Conservation (phyloP, 1,284 basidiomycete genomes). For the Trametes polyzona region DNA sequence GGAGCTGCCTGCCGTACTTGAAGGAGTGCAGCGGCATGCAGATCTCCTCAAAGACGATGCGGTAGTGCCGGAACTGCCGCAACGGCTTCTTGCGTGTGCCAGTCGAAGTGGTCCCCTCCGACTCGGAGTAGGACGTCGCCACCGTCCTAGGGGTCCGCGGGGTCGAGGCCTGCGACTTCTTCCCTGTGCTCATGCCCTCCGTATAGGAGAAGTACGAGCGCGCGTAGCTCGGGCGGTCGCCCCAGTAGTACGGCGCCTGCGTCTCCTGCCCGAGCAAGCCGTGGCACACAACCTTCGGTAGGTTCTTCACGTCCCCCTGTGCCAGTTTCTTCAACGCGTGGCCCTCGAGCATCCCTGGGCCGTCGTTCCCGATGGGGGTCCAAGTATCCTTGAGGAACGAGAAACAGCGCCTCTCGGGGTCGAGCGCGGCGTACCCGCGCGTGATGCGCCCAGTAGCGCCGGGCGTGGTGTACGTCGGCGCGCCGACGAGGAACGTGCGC, state of each 20-base stretch:
- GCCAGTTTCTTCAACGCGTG: constrained; percentile 8
- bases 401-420: constrained; percentile 3
- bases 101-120: neutral
- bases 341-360: constrained; percentile 8
- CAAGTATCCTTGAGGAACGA: constrained; percentile 22
- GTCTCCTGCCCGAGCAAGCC: constrained; percentile 17
- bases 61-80: constrained; percentile 8
- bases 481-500: constrained; percentile 9
- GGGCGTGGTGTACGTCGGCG: constrained; percentile 2
- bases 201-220: neutral
- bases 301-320: neutral
- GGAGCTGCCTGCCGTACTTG: neutral
- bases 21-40: constrained; percentile 5
- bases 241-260: neutral
- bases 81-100: neutral
- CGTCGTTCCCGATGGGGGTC: neutral
- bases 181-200: neutral
- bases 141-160: neutral
- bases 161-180: neutral
- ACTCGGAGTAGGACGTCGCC: neutral
- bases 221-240: neutral
- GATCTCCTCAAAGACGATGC: constrained; percentile 12
- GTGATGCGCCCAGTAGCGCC: constrained; percentile 11
- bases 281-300: constrained; percentile 20
- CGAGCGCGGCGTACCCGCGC: constrained; percentile 16